A percentile compares a stretch with the other conserved stretches of the same genome.
Evolutionary conservation across 2,329 filamentous ascomycete species (phyloP).

Genomic region (Alternaria gansuensis): DNA sequence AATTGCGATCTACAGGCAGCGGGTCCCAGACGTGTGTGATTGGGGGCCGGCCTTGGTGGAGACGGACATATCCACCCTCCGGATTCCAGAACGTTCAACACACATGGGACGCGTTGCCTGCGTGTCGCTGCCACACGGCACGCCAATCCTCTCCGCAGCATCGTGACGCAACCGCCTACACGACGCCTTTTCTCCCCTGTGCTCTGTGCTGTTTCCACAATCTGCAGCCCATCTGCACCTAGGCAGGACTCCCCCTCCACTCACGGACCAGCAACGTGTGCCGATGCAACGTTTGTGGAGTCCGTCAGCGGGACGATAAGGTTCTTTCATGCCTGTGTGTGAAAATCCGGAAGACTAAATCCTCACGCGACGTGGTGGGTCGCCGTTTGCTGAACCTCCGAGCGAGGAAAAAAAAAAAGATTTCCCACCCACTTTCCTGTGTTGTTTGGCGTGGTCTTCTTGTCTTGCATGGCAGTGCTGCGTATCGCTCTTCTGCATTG

Average conservation of each 20-base stretch:
- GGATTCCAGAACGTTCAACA: constrained; percentile 38
- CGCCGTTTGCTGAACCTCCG: constrained; percentile 23
- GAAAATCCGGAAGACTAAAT: constrained; percentile 27
- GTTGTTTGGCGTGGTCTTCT: not conserved
- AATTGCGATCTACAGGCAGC: constrained; percentile 43
- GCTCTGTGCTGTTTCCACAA: constrained; percentile 17
- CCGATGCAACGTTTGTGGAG: constrained; percentile 36
- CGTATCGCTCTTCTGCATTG: not conserved
- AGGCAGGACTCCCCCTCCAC: constrained; percentile 30
- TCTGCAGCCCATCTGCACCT: constrained; percentile 27
- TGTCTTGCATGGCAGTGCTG: constrained; percentile 1
- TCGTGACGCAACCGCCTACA: constrained; percentile 32
- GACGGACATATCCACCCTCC: constrained; percentile 13
- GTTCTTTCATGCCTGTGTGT: constrained; percentile 22
- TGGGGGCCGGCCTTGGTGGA: constrained; percentile 28
- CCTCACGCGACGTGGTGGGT: constrained; percentile 34
- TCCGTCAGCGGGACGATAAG: constrained; percentile 36
- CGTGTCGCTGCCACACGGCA: constrained; percentile 15
- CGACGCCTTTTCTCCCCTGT: constrained; percentile 11
- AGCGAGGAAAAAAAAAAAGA: not conserved
- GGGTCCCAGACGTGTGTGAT: constrained; percentile 27
- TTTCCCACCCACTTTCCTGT: too few relatives aligned
- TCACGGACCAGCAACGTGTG: constrained; percentile 25
- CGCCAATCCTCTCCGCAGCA: constrained; percentile 8
- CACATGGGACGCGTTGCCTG: constrained; percentile 28